Percentiles rank a stretch among this genome's conserved stretches.
These are phyloP conservation scores for Yarrowia sp. DNA, from an alignment of 805 yeast genomes.

Conservation along the genomic window DNA sequence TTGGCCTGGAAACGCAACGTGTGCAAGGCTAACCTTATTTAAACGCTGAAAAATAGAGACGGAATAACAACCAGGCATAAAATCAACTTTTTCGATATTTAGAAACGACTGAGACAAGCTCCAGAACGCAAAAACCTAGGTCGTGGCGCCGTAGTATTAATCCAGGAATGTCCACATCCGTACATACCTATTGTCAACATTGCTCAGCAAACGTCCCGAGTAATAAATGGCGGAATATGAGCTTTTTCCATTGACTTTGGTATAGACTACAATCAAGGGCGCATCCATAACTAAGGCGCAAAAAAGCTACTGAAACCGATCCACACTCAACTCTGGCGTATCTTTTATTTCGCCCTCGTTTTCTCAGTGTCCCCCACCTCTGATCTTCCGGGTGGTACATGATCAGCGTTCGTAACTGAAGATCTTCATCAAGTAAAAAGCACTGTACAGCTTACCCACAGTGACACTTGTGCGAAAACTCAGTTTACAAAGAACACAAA, in stretches of 20 bases:
- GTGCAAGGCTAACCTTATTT: background rate
- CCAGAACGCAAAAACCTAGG: background rate
- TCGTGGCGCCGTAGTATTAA: background rate
- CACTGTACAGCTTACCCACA: background rate
- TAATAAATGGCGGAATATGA: too few species aligned
- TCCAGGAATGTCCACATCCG: too few species aligned
- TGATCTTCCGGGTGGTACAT: slow-evolving; percentile 5
- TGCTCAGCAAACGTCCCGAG: too few species aligned
- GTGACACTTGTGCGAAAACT: background rate
- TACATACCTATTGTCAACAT: background rate
- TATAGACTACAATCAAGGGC: too few species aligned
- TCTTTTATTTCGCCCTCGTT: background rate
- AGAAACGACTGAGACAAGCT: background rate
- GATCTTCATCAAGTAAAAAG: background rate
- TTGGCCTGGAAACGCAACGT: slow-evolving; percentile 24
- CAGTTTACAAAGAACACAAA: background rate
- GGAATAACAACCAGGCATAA: slow-evolving; percentile 1
- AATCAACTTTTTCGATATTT: background rate
- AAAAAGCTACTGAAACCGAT: background rate
- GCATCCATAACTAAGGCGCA: too few species aligned
- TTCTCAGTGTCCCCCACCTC: background rate
- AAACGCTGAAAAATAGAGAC: background rate
- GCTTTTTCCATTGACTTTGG: too few species aligned
- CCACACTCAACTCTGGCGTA: background rate
- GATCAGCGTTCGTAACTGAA: slow-evolving; percentile 15